Percentiles rank a stretch among this genome's conserved stretches.
phyloP scores from a whole-genome alignment of 768 basidiomycete species.

The Panaeolus papilionaceus region DNA sequence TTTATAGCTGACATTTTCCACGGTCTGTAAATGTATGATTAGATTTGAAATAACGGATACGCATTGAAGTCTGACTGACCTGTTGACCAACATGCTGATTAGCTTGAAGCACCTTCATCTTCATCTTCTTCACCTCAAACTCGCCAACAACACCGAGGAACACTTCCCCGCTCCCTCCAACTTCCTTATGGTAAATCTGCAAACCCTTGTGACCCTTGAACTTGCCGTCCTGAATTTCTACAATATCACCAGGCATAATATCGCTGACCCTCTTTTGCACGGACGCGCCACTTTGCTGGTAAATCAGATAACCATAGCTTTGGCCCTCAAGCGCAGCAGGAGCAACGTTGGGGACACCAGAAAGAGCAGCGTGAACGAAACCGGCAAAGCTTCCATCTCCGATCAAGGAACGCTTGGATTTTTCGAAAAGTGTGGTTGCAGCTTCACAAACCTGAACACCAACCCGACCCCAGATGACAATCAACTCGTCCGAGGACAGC shows the following conservation, averaged over 20 bases:
- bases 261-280: constrained; percentile 81
- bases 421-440: constrained; percentile 70
- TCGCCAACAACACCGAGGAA: constrained; percentile 81
- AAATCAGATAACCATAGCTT: constrained; percentile 78
- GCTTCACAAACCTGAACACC: constrained; percentile 78
- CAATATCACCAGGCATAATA: constrained; percentile 86
- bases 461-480: constrained; percentile 71
- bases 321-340: constrained; percentile 38
- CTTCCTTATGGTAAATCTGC: constrained; percentile 69
- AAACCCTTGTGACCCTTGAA: constrained; percentile 83
- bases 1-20: constrained; percentile 85
- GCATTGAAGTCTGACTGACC: constrained; percentile 48
- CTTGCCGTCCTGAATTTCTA: constrained; percentile 76
- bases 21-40: constrained; percentile 40
- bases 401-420: constrained; percentile 77
- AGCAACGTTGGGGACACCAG: constrained; percentile 68
- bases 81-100: constrained; percentile 87
- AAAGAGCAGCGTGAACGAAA: constrained; percentile 72
- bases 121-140: constrained; percentile 87
- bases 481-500: constrained; percentile 68
- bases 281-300: constrained; percentile 66
- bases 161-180: constrained; percentile 54
- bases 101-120: constrained; percentile 85
- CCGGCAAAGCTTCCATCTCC: constrained; percentile 88
- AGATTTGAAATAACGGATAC: neutral